phyloP scores from a whole-genome alignment of 2,329 filamentous ascomycete species.

The Apiospora phragmitis region DNA sequence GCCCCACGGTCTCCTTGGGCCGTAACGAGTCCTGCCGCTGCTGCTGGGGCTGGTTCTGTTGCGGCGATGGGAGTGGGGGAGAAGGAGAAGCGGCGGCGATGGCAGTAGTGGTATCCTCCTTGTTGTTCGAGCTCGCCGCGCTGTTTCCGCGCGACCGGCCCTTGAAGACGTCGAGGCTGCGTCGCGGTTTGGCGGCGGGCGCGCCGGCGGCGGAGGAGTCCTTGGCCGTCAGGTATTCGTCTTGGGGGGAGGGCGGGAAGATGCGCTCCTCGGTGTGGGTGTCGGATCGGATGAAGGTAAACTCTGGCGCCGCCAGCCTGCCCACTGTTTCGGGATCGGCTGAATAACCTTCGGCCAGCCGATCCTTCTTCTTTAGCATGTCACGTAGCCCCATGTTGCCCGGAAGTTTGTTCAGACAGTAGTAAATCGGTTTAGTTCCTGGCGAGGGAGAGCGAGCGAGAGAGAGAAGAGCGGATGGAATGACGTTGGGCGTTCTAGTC shows the following conservation, averaged over 20 bases:
- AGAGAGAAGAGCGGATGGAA: not conserved
- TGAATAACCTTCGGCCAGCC: slow-evolving; percentile 36
- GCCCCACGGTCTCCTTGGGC: slow-evolving; percentile 18
- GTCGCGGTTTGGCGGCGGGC: slow-evolving; percentile 34
- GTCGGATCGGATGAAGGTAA: slow-evolving; percentile 84
- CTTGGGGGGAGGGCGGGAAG: slow-evolving; percentile 57
- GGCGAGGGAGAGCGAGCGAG: not conserved
- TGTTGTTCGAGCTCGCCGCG: slow-evolving; percentile 36
- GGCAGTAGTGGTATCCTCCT: slow-evolving; percentile 24
- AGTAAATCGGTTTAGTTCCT: not conserved
- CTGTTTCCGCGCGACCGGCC: slow-evolving; percentile 50
- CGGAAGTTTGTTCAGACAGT: not conserved
- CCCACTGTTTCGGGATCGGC: slow-evolving; percentile 38
- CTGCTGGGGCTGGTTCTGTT: slow-evolving; percentile 61
- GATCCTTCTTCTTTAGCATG: slow-evolving; percentile 54
- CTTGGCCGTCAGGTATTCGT: slow-evolving; percentile 27
- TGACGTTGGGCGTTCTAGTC: not conserved
- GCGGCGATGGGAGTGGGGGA: not conserved
- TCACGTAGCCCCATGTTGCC: not conserved
- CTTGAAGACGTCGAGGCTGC: slow-evolving; percentile 47
- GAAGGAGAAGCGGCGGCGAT: not conserved
- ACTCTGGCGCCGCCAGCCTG: slow-evolving; percentile 57
- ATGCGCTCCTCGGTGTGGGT: slow-evolving; percentile 79
- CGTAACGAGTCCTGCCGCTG: slow-evolving; percentile 46
- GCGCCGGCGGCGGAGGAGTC: slow-evolving; percentile 15